Percentiles rank a stretch among this genome's conserved stretches.
These are phyloP conservation scores for Aureobasidium vineae DNA, from an alignment of 2,329 filamentous ascomycete genomes.

Conservation along the genomic window DNA sequence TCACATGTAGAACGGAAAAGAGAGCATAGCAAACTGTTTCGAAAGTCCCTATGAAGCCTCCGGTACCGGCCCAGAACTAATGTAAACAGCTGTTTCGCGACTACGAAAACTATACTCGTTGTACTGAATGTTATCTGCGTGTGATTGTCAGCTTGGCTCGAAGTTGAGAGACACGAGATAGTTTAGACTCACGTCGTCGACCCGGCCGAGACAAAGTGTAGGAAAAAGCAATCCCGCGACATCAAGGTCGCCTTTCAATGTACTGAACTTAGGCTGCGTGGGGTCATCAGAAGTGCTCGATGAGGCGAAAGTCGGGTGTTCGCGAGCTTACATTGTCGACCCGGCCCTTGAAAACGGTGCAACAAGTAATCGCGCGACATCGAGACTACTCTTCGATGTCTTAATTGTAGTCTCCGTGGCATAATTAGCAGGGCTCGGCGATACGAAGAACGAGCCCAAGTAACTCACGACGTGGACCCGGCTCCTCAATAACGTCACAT, in stretches of 20 bases:
- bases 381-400: background rate
- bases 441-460: background rate
- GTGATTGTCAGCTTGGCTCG: background rate
- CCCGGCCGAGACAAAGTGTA: background rate
- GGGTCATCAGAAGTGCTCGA: background rate
- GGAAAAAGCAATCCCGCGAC: background rate
- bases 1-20: background rate
- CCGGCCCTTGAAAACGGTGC: background rate
- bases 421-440: background rate
- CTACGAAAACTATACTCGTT: background rate
- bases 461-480: background rate
- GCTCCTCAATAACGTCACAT: background rate
- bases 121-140: background rate
- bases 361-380: background rate
- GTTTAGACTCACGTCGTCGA: background rate
- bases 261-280: background rate
- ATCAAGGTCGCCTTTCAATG: background rate
- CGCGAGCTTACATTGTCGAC: background rate
- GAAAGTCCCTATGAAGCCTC: background rate
- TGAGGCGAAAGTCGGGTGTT: background rate
- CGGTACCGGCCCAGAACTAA: background rate
- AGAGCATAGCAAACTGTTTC: background rate
- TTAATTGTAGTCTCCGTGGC: background rate
- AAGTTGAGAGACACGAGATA: too few relatives aligned
- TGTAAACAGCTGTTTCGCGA: background rate